These are phyloP conservation scores for Thinopyrum elongatum DNA, from an alignment of 176 grass and related monocot genomes.

Conservation along the genomic window DNA sequence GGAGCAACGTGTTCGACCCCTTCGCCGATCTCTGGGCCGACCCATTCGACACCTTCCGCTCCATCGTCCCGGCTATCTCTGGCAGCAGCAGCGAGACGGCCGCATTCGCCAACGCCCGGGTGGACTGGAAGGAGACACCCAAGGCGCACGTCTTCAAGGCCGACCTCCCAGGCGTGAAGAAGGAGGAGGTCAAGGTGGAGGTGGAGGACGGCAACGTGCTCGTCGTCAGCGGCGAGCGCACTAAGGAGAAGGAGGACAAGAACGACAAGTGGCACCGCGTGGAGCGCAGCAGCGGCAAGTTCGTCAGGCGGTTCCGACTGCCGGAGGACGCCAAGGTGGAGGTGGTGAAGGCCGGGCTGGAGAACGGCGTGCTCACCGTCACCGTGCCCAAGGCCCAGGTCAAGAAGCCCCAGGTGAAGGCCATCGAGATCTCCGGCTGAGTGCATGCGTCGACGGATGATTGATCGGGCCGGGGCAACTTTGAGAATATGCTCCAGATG, in stretches of 20 bases:
- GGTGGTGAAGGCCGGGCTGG: conserved; percentile 29
- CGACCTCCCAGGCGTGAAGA: conserved; percentile 36
- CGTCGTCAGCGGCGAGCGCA: conserved; percentile 35
- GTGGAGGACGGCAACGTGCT: conserved; percentile 46
- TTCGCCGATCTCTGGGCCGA: conserved; percentile 31
- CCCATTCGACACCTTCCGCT: conserved; percentile 37
- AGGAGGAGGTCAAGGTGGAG: conserved; percentile 44
- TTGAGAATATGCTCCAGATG: too few relatives aligned
- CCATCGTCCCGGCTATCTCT: not conserved
- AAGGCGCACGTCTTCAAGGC: conserved; percentile 44
- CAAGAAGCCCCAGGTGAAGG: conserved; percentile 21
- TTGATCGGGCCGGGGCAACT: too few relatives aligned
- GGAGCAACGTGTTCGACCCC: conserved; percentile 49
- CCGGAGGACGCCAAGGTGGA: conserved; percentile 40
- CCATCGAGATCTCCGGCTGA: conserved; percentile 30
- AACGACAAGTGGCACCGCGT: conserved; percentile 42
- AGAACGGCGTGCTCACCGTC: conserved; percentile 45
- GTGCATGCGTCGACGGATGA: too few relatives aligned
- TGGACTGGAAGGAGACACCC: conserved; percentile 45
- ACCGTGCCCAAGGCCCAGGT: conserved; percentile 27
- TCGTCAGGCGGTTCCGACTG: conserved; percentile 11
- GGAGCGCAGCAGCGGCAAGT: conserved; percentile 42
- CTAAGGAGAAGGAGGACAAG: conserved; percentile 40
- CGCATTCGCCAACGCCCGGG: not conserved
- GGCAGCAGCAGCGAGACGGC: not conserved